Percentiles rank a stretch among this genome's conserved stretches.
phyloP scores from a whole-genome alignment of 73 alveolate genomes.

The Tetrahymena elliotti region DNA sequence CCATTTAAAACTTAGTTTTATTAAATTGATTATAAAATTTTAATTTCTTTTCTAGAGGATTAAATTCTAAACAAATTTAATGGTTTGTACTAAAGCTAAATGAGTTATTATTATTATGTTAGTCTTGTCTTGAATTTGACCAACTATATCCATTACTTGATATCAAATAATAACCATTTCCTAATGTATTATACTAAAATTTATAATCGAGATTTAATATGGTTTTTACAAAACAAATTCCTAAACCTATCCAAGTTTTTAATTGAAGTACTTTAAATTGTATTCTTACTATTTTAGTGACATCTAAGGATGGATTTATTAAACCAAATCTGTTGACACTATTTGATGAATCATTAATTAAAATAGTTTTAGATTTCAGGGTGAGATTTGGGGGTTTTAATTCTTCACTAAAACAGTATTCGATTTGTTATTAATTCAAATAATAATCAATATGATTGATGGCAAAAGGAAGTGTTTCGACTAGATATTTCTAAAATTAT shows the following conservation, averaged over 20 bases:
- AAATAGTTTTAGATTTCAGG: neutral
- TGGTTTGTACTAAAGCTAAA: too few species aligned
- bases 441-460: too few species aligned
- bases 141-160: neutral
- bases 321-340: neutral
- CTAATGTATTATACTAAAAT: neutral
- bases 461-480: too few species aligned
- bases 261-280: too few species aligned
- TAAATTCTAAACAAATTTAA: neutral
- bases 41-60: neutral
- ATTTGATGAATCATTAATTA: too few species aligned
- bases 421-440: neutral
- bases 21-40: too few species aligned
- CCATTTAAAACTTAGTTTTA: neutral
- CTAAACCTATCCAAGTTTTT: neutral
- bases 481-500: too few species aligned
- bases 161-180: neutral
- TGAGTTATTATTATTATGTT: neutral
- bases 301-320: neutral
- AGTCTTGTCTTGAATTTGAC: neutral
- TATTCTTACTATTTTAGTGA: neutral
- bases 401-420: neutral
- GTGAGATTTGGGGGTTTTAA: neutral
- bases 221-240: neutral
- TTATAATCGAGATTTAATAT: too few species aligned